Evolutionary conservation across 345 rosid species (phyloP), one percentile per base, ranked within the genome.

Genomic region (Zanthoxylum bungeanum): DNA sequence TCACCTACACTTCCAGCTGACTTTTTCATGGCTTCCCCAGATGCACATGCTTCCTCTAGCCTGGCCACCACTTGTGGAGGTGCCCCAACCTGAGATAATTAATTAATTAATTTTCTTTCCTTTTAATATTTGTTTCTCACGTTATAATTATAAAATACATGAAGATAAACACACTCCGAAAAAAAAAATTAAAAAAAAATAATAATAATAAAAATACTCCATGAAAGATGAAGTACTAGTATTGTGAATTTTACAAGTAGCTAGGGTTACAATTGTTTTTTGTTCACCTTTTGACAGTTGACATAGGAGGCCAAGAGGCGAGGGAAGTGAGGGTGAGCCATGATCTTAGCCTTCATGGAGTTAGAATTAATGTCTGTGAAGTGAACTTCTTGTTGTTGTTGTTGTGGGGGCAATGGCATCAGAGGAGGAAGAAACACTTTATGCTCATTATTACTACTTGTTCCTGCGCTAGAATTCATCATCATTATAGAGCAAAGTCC

Each of bases 241-340:
- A n/a, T n/a, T n/a, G n/a, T n/a, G n/a, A n/a, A n/a, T n/a, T n/a
- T n/a, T n/a, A n/a, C n/a, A n/a, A n/a, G n/a, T n/a, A n/a, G n/a
- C n/a, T n/a, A n/a, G n/a, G n/a, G n/a, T n/a, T n/a, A n/a, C n/a
- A n/a, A n/a, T n/a, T n/a, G n/a, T n/a, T 42, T 44, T 39, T 31
- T 51, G 40, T 64, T 55, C 75, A 83, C 86, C 86, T 83, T 83
- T 69, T 80, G 86, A 50, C 86, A 83, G 33, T 68, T 83, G 46
- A 62, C 75, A 46, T 79, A 83, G 24, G 86, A 77, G 33, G 78
- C 75, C 71, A 83, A 53, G 66, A 83, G 80, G n/a, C 84, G 82
- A 42, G 69, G 83, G 68, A 70, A 83, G 78, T 77, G 66, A 67
- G 86, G 86, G 72, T 83, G 86, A 51, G 78, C 77, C 82, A 75